phyloP scores from a whole-genome alignment of 108 stramenopile species.

The Pseudonitzschia pungens region DNA sequence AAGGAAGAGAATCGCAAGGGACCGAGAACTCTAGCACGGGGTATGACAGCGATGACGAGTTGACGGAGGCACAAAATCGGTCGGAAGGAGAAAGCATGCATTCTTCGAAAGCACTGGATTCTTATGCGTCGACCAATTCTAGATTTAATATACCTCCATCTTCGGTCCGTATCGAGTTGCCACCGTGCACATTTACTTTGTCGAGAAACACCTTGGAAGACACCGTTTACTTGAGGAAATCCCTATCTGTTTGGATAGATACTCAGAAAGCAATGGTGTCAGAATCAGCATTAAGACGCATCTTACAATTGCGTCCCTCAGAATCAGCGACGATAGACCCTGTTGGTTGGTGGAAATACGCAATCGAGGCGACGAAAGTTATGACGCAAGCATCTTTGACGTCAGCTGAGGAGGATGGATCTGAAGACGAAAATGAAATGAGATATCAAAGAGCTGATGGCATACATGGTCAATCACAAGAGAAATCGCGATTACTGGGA shows the following conservation, averaged over 20 bases:
- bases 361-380: slow-evolving; percentile 46
- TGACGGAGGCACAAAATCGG: slow-evolving; percentile 14
- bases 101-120: background rate
- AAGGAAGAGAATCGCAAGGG: background rate
- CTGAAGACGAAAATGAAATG: background rate
- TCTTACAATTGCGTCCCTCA: slow-evolving; percentile 42
- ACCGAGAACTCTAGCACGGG: background rate
- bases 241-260: slow-evolving; percentile 49
- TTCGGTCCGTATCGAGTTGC: slow-evolving; percentile 32
- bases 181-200: slow-evolving; percentile 53
- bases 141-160: slow-evolving; percentile 18
- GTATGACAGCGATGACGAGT: slow-evolving; percentile 9
- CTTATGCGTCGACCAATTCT: background rate
- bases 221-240: slow-evolving; percentile 66
- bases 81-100: background rate
- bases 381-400: slow-evolving; percentile 21
- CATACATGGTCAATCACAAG: background rate
- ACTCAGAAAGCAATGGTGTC: slow-evolving; percentile 32
- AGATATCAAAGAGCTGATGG: background rate
- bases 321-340: slow-evolving; percentile 36
- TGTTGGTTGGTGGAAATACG: slow-evolving; percentile 65
- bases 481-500: background rate
- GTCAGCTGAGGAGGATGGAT: background rate
- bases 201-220: slow-evolving; percentile 61
- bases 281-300: slow-evolving; percentile 29